These are phyloP conservation scores for Penicillium sp. DNA, from an alignment of 2,329 filamentous ascomycete species.

Conservation along the genomic window DNA sequence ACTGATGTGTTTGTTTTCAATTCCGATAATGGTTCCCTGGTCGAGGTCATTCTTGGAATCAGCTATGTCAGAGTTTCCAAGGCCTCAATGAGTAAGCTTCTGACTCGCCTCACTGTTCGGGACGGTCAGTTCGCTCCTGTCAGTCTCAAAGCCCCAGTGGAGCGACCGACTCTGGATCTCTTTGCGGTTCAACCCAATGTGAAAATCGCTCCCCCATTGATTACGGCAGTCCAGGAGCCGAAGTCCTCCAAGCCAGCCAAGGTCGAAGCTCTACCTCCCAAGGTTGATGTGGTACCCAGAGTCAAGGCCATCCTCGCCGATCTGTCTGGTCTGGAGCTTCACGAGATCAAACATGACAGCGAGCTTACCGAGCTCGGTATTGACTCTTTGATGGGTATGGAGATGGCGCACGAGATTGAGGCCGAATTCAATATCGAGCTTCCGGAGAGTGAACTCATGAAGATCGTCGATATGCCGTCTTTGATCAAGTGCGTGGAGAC, in stretches of 20 bases:
- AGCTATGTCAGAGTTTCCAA: conserved; percentile 27
- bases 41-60: conserved; percentile 35
- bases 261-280: neutral
- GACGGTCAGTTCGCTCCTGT: neutral
- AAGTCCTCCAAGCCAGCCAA: neutral
- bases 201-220: neutral
- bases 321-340: conserved; percentile 35
- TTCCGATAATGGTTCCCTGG: conserved; percentile 21
- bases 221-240: neutral
- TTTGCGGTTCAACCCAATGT: neutral
- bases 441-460: conserved; percentile 25
- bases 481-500: neutral
- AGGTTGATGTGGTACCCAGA: neutral
- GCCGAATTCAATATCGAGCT: conserved; percentile 37
- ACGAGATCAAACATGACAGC: conserved; percentile 39
- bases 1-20: conserved; percentile 39
- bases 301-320: conserved; percentile 5
- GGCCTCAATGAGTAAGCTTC: conserved; percentile 17
- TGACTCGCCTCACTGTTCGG: conserved; percentile 2
- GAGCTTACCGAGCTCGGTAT: conserved; percentile 49
- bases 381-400: conserved; percentile 54
- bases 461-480: neutral
- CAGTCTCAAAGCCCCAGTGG: neutral
- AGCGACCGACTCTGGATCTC: neutral
- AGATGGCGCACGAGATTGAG: conserved; percentile 47